These are phyloP conservation scores for Saccharomyces hybrid DNA, from an alignment of 1,139 yeast species.

Conservation along the genomic window DNA sequence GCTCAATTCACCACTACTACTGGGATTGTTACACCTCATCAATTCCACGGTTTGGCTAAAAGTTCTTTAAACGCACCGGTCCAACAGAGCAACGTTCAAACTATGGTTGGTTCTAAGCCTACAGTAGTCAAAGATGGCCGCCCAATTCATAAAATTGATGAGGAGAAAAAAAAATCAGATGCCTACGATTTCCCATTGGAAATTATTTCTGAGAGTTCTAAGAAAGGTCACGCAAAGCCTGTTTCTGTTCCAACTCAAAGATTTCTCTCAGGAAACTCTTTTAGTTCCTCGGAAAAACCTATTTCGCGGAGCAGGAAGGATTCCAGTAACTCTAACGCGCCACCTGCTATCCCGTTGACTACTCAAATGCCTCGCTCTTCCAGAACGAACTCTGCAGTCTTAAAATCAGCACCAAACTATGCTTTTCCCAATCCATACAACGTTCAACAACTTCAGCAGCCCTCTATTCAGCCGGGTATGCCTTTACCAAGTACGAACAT, in stretches of 20 bases:
- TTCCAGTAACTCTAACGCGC: background rate
- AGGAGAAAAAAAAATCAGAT: constrained; percentile 53
- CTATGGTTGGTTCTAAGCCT: background rate
- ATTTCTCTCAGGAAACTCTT: constrained; percentile 1
- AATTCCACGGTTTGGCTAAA: background rate
- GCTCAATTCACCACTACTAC: background rate
- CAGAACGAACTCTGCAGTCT: background rate
- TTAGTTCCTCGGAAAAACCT: background rate
- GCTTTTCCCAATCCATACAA: constrained; percentile 4
- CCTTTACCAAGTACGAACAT: constrained; percentile 1
- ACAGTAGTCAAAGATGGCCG: constrained; percentile 12
- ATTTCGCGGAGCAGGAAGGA: constrained; percentile 1
- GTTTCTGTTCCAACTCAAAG: constrained; percentile 25
- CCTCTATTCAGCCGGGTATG: constrained; percentile 3
- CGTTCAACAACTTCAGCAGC: background rate
- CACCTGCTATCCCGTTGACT: background rate
- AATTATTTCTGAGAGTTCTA: constrained; percentile 38
- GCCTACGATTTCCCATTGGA: constrained; percentile 76
- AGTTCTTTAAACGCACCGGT: background rate
- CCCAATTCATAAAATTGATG: constrained; percentile 35
- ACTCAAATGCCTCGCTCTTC: background rate
- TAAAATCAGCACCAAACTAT: background rate
- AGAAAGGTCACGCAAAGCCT: constrained; percentile 34
- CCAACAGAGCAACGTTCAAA: background rate
- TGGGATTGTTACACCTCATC: constrained; percentile 8